Base-by-base conservation (phyloP, 768 basidiomycete species). In the Pleurotus giganteus region DNA sequence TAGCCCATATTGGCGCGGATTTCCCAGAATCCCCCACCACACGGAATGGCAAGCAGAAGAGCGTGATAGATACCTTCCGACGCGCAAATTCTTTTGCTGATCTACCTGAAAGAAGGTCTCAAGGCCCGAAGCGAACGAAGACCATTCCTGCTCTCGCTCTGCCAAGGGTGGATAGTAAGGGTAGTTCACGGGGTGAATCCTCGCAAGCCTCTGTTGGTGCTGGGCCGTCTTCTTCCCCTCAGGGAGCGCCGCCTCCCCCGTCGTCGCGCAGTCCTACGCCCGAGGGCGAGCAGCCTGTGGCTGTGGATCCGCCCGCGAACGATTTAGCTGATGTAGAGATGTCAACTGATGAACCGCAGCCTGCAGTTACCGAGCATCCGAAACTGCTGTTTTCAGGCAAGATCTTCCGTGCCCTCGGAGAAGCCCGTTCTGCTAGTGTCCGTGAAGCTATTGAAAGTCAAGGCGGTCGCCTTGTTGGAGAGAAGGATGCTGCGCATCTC, bases 61-160 rank as follows among this genome's bases (percentile, higher is more conserved):
- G 79, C 53, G 71, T 86, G 17, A 79, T 90, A 32, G 79, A 83
- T 15, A 72, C 79, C 4, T 87, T 88, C 60, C 70, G 80, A 58
- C 80, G 89, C 4, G 70, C 78, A 7, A 82, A 86, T 37, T 89
- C 88, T 8, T 89, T 90, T 61, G 80, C 78, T 2, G 68, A 66
- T 15, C 60, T 54, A 32, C 60, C 60, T 23, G 27, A 11, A 11
- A 24, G 44, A 26, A 23, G 17, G 12, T 51, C 49, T 15, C 19
- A 28, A 26, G 49, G 49, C 7, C 83, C 85, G 64, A 69, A 76
- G 31, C 75, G 80, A 34, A 72, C 69, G 32, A 63, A 67, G 32
- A 72, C 74, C 4, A 53, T 66, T 7, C 62, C 60, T n/a, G 61
- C 58, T 19, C 36, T 67, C 34, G 36, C 42, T 28, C 13, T 44